A percentile compares a stretch with the other conserved stretches of the same genome.
phyloP scores from a whole-genome alignment of 345 rosid genomes.

The Syzygium aromaticum region DNA sequence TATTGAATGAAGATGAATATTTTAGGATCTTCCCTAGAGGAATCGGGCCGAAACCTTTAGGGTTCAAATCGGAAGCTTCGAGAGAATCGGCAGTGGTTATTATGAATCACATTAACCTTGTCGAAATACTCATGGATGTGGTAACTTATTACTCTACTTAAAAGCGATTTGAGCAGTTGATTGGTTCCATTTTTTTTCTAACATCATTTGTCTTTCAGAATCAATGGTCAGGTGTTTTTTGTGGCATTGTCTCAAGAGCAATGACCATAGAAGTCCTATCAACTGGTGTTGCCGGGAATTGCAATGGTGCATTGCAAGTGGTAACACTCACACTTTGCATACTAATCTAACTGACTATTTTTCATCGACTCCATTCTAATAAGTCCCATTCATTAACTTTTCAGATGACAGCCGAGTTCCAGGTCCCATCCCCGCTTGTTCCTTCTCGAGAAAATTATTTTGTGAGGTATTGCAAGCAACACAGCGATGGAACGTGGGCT shows the following conservation, averaged over 20 bases:
- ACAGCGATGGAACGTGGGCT: constrained; percentile 76
- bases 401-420: constrained; percentile 94
- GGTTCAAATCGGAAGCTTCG: constrained; percentile 76
- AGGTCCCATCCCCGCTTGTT: constrained; percentile 83
- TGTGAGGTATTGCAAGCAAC: constrained; percentile 85
- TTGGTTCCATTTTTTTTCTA: not conserved
- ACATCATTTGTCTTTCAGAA: constrained; percentile 26
- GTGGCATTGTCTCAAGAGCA: constrained; percentile 85
- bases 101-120: constrained; percentile 74
- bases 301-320: constrained; percentile 97
- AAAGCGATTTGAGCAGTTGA: not conserved
- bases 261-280: constrained; percentile 89
- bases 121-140: constrained; percentile 97
- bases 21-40: constrained; percentile 73
- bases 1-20: constrained; percentile 74
- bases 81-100: constrained; percentile 77
- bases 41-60: constrained; percentile 70
- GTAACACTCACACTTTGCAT: constrained; percentile 22
- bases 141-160: constrained; percentile 18
- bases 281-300: constrained; percentile 96
- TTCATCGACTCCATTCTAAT: not conserved
- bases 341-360: not conserved
- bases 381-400: not conserved
- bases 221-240: constrained; percentile 83
- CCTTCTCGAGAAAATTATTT: constrained; percentile 81